Evolutionary conservation across 2,329 filamentous ascomycete species (phyloP), one percentile per base, ranked within the genome.

Genomic region (Rosellinia necatrix): DNA sequence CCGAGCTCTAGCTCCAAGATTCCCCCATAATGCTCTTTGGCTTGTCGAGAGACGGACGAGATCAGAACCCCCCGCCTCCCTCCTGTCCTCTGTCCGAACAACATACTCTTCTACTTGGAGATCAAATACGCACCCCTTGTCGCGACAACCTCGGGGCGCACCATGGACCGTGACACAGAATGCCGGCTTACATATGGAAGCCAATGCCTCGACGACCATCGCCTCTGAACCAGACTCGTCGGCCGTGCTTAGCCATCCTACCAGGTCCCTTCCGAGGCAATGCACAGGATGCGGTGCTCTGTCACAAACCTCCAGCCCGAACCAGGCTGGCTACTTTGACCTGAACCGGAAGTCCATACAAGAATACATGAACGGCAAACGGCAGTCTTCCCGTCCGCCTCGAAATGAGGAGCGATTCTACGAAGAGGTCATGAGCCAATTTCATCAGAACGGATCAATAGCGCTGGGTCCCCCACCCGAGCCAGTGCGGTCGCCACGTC

Each of bases 271-370:
- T 1, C 85, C 86, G 0, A 64, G 77, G 9, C 82, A 81, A 60
- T 89, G 86, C 64, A 77, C 78, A 10, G 86, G 86, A 30, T 89
- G 86, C 67, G 86, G 86, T 40, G 85, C 86, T 12, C 77, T 87
- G 63, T 77, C 83, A 41, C 86, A 89, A 68, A 84, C 78, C 0
- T 68, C 69, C 0, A 70, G 81, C 15, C 70, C 80, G 1, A 70
- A 78, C 24, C 73, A 80, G 56, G 74, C 86, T 5, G 83, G 83
- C 3, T 87, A 81, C 69, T 88, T 79, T 66, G 76, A 81, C 55
- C 53, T 81, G 24, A 70, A 68, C 30, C 79, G 81, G 60, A 84
- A 76, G 63, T 74, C 77, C 2, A 78, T 86, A 3, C 76, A 70
- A 61, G 74, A 72, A 29, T 87, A 80, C 66, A 60, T 83, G n/a